A percentile compares a stretch with the other conserved stretches of the same genome.
Evolutionary conservation across 139 green algal species (phyloP).

Genomic region (Eudorina sp.): DNA sequence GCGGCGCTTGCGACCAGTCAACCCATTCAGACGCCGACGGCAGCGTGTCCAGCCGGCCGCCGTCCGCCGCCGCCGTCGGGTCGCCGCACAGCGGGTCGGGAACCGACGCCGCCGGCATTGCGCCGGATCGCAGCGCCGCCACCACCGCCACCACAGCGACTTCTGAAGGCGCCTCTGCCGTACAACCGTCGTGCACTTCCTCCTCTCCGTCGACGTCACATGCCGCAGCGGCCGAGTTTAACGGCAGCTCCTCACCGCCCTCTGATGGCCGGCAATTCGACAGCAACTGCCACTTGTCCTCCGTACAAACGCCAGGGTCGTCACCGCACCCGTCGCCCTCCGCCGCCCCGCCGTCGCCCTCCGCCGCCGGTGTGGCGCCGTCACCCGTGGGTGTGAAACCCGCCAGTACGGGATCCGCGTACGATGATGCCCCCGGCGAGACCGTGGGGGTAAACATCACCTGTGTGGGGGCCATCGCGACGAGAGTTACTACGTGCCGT

Average conservation of each 20-base stretch:
- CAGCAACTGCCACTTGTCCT: neutral
- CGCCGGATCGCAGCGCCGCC: neutral
- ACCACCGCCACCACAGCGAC: neutral
- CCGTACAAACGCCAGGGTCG: neutral
- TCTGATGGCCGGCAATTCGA: too few species aligned
- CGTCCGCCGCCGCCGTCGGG: neutral
- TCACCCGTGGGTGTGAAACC: constrained; percentile 12
- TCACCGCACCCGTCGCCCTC: neutral
- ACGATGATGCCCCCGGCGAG: constrained; percentile 1
- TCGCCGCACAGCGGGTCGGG: too few species aligned
- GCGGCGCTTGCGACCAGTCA: constrained; percentile 39
- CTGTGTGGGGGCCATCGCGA: too few species aligned
- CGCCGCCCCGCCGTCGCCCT: too few species aligned
- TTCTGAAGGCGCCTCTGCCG: neutral
- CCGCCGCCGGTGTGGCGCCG: neutral
- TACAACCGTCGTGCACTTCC: neutral
- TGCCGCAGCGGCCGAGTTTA: neutral
- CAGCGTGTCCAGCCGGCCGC: neutral
- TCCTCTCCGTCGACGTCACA: neutral
- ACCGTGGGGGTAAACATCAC: constrained; percentile 40
- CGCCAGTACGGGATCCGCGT: neutral
- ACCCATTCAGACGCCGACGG: constrained; percentile 17
- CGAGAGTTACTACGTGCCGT: too few species aligned
- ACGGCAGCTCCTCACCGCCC: too few species aligned
- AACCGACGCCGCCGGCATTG: too few species aligned